Conservation (phyloP, 257 asterid species). For the Scutellaria barbata region DNA sequence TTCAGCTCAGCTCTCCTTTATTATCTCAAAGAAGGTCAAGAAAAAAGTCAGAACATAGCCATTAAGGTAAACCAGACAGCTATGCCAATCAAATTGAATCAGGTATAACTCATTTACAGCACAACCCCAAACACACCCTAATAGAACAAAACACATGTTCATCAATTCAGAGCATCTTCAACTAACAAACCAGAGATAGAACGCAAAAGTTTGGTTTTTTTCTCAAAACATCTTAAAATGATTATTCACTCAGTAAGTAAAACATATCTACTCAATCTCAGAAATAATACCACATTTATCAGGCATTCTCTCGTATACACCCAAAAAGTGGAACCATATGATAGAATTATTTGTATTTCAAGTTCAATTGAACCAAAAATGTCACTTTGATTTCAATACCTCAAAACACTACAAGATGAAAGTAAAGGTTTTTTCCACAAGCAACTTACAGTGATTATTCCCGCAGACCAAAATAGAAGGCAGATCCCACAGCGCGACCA, state of each 20-base stretch:
- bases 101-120: neutral
- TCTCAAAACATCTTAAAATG: slow-evolving; percentile 2
- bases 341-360: slow-evolving; percentile 26
- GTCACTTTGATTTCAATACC: neutral
- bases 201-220: neutral
- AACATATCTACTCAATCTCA: slow-evolving; percentile 11
- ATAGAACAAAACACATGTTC: neutral
- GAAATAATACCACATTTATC: slow-evolving; percentile 18
- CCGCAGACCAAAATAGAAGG: slow-evolving; percentile 97
- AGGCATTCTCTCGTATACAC: neutral
- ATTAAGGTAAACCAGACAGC: slow-evolving; percentile 19
- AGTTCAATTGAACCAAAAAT: slow-evolving; percentile 17
- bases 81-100: neutral
- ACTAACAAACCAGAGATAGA: neutral
- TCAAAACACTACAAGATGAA: slow-evolving; percentile 7
- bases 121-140: slow-evolving; percentile 1
- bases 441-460: slow-evolving; percentile 88
- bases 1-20: neutral
- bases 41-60: too few species aligned
- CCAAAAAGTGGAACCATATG: neutral
- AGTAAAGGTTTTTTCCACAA: slow-evolving; percentile 9
- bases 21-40: neutral
- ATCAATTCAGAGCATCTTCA: neutral
- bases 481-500: slow-evolving; percentile 97
- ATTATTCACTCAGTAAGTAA: slow-evolving; percentile 7